Conservation (phyloP, 257 asterid genomes). For the Capsicum pubescens region DNA sequence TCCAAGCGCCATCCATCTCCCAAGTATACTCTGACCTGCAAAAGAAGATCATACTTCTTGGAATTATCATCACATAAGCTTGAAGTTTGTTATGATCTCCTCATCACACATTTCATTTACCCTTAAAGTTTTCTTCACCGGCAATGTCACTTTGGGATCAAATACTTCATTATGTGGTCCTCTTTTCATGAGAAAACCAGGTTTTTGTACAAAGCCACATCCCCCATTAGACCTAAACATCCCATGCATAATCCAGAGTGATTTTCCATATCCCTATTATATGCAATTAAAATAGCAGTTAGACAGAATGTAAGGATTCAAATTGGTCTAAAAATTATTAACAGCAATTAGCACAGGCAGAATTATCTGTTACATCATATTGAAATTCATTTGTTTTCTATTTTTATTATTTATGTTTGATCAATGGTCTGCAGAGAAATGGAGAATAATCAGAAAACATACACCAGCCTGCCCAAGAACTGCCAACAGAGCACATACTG, state of each 20-base stretch:
- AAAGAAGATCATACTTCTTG: background rate
- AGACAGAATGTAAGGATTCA: background rate
- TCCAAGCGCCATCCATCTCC: conserved; percentile 98
- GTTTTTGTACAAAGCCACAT: conserved; percentile 86
- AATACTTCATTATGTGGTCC: conserved; percentile 54
- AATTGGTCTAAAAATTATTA: background rate
- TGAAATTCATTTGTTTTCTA: background rate
- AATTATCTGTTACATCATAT: background rate
- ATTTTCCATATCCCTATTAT: conserved; percentile 85
- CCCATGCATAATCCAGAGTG: conserved; percentile 96
- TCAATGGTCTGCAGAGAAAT: conserved; percentile 16
- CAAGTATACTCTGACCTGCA: conserved; percentile 78
- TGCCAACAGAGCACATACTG: background rate
- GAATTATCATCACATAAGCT: background rate
- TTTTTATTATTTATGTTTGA: background rate
- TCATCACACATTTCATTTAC: conserved; percentile 41
- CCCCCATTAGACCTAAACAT: conserved; percentile 87
- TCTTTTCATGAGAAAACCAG: conserved; percentile 66
- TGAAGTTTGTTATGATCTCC: background rate
- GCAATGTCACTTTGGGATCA: conserved; percentile 77
- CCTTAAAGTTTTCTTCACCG: conserved; percentile 73
- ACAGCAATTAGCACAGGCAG: background rate
- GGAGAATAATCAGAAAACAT: background rate
- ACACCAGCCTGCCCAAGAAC: conserved; percentile 10
- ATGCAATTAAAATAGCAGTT: background rate